Conservation (phyloP, 257 asterid species). For the Knoxia roxburghii region DNA sequence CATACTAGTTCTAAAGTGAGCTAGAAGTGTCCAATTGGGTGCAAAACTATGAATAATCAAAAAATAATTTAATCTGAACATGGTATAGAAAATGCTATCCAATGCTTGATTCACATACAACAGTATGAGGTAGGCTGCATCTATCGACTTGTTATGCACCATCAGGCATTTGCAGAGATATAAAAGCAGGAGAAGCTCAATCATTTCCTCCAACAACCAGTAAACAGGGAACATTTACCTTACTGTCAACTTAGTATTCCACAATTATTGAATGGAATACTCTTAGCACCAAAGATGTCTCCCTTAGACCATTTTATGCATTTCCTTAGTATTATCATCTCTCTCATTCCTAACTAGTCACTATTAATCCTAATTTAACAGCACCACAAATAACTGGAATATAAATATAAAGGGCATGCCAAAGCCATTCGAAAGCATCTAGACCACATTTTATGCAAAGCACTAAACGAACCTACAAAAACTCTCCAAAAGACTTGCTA, state of each 20-base stretch:
- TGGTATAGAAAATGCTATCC: too few relatives aligned
- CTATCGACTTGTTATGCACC: neutral
- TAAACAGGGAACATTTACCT: neutral
- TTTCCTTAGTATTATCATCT: neutral
- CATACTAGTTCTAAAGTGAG: neutral
- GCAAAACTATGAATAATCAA: neutral
- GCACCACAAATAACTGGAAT: neutral
- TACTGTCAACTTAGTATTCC: neutral
- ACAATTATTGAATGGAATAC: neutral
- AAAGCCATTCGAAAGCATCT: neutral
- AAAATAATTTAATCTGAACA: too few relatives aligned
- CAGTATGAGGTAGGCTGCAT: neutral
- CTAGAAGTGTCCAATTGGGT: neutral
- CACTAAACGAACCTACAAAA: neutral
- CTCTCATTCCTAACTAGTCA: neutral
- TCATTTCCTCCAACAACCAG: neutral
- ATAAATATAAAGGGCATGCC: neutral
- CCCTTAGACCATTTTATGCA: neutral
- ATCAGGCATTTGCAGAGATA: neutral
- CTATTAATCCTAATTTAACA: neutral
- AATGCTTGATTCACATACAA: neutral
- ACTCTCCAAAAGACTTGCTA: neutral
- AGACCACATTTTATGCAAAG: neutral
- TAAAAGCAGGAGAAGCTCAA: neutral
- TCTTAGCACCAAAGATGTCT: neutral